Evolutionary conservation across 164 flowering plant species (phyloP).

Genomic region (Stephania cephalantha): DNA sequence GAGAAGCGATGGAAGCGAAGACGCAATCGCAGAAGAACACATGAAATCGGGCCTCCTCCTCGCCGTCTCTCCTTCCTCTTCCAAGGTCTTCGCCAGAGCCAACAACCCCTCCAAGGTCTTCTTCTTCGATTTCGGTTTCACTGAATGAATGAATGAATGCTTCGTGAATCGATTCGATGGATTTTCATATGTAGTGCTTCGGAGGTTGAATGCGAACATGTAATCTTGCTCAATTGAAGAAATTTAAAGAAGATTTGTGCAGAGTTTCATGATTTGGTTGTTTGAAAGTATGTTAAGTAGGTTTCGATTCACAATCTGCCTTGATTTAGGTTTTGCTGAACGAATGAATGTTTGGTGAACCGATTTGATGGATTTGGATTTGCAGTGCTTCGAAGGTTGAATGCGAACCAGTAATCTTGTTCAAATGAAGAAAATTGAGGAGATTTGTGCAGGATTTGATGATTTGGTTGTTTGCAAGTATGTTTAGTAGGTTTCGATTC

Average conservation of each 20-base stretch:
- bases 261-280: too few relatives aligned
- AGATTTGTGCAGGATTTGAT: too few relatives aligned
- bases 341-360: not conserved
- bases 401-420: not conserved
- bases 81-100: constrained; percentile 18
- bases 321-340: not conserved
- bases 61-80: not conserved
- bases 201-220: not conserved
- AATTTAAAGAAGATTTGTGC: too few relatives aligned
- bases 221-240: too few relatives aligned
- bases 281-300: not conserved
- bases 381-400: not conserved
- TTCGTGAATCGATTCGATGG: not conserved
- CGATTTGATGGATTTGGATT: not conserved
- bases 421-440: not conserved
- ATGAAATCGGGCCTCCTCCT: constrained; percentile 13
- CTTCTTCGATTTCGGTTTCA: not conserved
- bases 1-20: not conserved
- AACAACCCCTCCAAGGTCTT: constrained; percentile 18
- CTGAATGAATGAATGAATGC: not conserved
- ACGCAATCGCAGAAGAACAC: not conserved
- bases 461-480: not conserved
- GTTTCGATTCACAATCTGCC: not conserved
- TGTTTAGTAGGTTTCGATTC: not conserved
- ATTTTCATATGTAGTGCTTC: not conserved